phyloP scores from a whole-genome alignment of 179 eudicot genomes.

The Gypsophila paniculata region DNA sequence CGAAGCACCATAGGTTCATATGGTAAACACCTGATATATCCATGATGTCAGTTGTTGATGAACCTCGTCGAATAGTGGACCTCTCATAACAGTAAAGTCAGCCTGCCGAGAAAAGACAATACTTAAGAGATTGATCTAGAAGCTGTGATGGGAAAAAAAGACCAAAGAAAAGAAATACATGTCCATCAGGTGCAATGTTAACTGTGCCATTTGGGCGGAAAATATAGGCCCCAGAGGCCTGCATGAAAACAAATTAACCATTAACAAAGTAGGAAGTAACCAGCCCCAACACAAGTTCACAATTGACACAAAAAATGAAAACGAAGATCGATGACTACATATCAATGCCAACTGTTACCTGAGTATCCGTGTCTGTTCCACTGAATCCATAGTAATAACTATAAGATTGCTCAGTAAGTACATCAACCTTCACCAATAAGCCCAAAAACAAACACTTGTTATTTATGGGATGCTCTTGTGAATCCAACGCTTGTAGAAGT shows the following conservation, averaged over 20 bases:
- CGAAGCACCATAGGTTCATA: too few relatives aligned
- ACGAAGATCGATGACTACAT: not conserved
- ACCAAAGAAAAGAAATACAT: too few relatives aligned
- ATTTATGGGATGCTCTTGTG: not conserved
- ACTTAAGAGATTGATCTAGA: too few relatives aligned
- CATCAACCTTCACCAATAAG: constrained; percentile 46
- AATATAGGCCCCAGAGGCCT: constrained; percentile 96
- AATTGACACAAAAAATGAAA: not conserved
- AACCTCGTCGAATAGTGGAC: constrained; percentile 83
- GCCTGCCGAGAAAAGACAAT: too few relatives aligned
- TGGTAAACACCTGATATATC: constrained; percentile 99
- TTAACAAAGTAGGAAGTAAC: too few relatives aligned
- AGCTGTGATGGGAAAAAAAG: too few relatives aligned
- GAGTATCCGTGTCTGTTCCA: constrained; percentile 63
- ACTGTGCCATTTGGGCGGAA: constrained; percentile 86
- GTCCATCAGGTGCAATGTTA: constrained; percentile 38
- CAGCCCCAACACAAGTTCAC: too few relatives aligned
- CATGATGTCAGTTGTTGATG: constrained; percentile 80
- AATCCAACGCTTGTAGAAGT: not conserved
- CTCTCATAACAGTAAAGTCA: constrained; percentile 66
- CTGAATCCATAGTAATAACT: constrained; percentile 65
- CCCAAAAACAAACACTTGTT: constrained; percentile 12
- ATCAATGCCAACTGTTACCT: constrained; percentile 36
- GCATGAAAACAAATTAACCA: too few relatives aligned
- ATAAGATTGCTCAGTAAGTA: constrained; percentile 57